Evolutionary conservation across 1,284 basidiomycete species (phyloP), one percentile per base, ranked within the genome.

Genomic region (Irpex sp.): DNA sequence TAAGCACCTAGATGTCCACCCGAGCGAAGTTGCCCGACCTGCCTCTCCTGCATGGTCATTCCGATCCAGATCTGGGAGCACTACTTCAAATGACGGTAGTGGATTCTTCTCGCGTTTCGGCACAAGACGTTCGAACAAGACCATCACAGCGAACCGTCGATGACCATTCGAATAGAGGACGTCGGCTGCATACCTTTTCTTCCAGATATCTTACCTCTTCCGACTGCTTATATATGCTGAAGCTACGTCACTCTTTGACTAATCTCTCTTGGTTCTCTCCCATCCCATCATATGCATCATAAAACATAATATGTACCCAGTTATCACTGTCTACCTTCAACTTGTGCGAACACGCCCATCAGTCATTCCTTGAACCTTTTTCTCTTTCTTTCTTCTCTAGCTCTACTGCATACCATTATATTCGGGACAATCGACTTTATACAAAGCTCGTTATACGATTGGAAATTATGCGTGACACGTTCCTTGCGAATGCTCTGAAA

Each of bases 31-130:
- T 38, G 76, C 78, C 9, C 84, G 91, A 21, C 89, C 91, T 4
- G 81, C 78, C 21, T 92, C 91, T 4, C 91, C 91, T 0, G 87
- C 88, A 0, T 93, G 89, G 89, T 92, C 90, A 0, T 87, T 92
- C 80, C 86, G 90, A 15, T 93, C 91, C 19, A 82, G 86, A 38
- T 81, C 87, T 1, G 89, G 87, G 15, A 92, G 91, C 67, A 74
- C 85, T 0, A 80, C 85, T 59, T 90, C 89, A 7, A 85, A 83
- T 58, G 87, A 86, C 4, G 79, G 83, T 2, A 78, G 76, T 51
- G 83, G 88, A 2, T 76, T 92, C 62, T 91, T 92, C 73, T 86
- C 85, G 61, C 83, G 88, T 60, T 92, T 92, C 74, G 89, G 89
- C 44, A 87, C 89, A 26, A 79, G 82, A 67, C 82, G 89, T 66